phyloP scores from a whole-genome alignment of 495 filamentous ascomycete species.

The Aspergillus taichungensis region DNA sequence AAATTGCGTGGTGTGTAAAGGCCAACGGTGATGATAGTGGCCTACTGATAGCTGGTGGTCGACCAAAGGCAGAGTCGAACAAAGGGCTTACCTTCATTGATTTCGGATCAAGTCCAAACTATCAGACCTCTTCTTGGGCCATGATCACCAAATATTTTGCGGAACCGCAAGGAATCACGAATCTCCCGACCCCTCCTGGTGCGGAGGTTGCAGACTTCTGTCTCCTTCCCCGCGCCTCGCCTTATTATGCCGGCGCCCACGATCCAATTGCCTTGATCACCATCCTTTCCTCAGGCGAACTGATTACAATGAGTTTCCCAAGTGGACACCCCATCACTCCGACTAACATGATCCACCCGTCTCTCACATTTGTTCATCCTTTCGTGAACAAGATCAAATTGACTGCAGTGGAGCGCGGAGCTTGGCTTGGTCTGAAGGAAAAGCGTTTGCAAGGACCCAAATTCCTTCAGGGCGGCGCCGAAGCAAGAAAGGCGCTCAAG shows the following conservation, averaged over 20 bases:
- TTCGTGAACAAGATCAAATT: slow-evolving; percentile 65
- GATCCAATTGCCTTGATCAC: slow-evolving; percentile 81
- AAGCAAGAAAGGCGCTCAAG: slow-evolving; percentile 54
- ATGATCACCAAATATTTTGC: slow-evolving; percentile 68
- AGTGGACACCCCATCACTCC: slow-evolving; percentile 83
- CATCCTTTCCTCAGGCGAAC: slow-evolving; percentile 74
- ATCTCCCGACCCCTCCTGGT: slow-evolving; percentile 73
- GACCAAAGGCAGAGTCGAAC: slow-evolving; percentile 47
- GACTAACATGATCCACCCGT: slow-evolving; percentile 82
- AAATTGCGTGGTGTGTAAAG: slow-evolving; percentile 85
- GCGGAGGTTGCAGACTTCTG: slow-evolving; percentile 73
- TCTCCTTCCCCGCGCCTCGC: slow-evolving; percentile 68
- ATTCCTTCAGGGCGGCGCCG: slow-evolving; percentile 68
- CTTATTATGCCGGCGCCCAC: slow-evolving; percentile 77
- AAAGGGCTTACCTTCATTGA: slow-evolving; percentile 84
- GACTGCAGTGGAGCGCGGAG: slow-evolving; percentile 59
- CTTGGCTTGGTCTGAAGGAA: slow-evolving; percentile 87
- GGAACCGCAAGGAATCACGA: slow-evolving; percentile 53
- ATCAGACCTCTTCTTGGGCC: slow-evolving; percentile 84
- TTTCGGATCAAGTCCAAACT: slow-evolving; percentile 79
- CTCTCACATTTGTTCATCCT: slow-evolving; percentile 76
- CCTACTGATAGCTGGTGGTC: slow-evolving; percentile 77
- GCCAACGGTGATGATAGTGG: slow-evolving; percentile 88
- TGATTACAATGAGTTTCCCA: slow-evolving; percentile 83
- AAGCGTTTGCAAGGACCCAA: slow-evolving; percentile 61